Evolutionary conservation across 495 filamentous ascomycete species (phyloP), one percentile per base, ranked within the genome.

Genomic region (Tuber melanosporum): DNA sequence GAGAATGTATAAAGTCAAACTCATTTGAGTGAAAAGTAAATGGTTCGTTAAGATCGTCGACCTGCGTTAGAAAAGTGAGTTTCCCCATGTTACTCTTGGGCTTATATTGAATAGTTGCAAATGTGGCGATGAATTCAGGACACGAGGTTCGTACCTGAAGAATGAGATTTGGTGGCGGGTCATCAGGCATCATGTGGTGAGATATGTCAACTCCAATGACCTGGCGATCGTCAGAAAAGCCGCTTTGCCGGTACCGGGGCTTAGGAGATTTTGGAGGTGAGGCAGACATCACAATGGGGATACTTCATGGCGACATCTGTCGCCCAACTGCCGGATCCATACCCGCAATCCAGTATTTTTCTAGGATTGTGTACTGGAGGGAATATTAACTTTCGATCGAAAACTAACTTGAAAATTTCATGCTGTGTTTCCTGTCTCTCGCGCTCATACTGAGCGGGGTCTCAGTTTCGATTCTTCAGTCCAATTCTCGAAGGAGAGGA

Each of bases 1-100:
- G 87, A 74, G 94, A 97, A 81, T 99, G 92, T 74, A 99, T 91
- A 73, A 99, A 88, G 81, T 98, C 93, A 87, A 97, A 99, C 75
- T 91, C 86, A 77, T 93, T 92, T 42, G 88, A 85, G 49, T 88
- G 86, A 79, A 94, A 95, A 12, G 92, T 93, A 79, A 94, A 93
- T 19, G 88, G 86, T 78, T 88, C 88, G 83, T 95, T 95, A 71
- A 96, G 84, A 83, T 95, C 91, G 80, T 95, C 93, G 72, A 94
- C 85, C 89, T 91, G 36, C 12, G 32, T 26, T 66, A 47, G 44
- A 46, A 73, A 36, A 46, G 44, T 70, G 44, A 72, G 72, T 45
- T 12, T 22, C 69, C 14, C 45, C 22, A 66, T 32, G 71, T 80
- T 71, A 77, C 15, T 72, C 52, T 47, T 14, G 32, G n/a, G 43